phyloP scores from a whole-genome alignment of 2,329 filamentous ascomycete genomes.

The Ascochyta koolunga region DNA sequence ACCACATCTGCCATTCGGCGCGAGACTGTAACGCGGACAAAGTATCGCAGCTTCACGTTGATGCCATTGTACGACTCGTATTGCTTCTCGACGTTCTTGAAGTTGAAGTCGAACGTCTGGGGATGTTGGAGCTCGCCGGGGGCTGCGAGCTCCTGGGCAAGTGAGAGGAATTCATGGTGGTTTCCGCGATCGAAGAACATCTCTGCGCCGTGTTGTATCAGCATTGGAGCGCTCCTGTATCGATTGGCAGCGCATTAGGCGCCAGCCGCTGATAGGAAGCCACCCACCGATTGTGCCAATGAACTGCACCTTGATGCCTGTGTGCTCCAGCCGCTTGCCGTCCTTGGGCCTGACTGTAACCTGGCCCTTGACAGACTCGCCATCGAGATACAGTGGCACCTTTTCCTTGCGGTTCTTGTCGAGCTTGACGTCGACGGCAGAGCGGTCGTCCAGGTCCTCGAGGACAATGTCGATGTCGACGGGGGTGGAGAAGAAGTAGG shows the following conservation, averaged over 20 bases:
- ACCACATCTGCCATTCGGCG: constrained; percentile 97
- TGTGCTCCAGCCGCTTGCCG: constrained; percentile 96
- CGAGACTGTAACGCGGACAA: constrained; percentile 94
- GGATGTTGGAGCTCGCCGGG: constrained; percentile 98
- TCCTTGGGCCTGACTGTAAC: constrained; percentile 97
- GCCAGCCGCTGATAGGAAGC: neutral
- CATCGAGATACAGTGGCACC: constrained; percentile 95
- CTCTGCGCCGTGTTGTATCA: constrained; percentile 60
- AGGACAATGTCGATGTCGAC: constrained; percentile 99
- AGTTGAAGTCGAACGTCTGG: constrained; percentile 98
- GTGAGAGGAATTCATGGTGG: constrained; percentile 97
- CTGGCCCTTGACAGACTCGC: constrained; percentile 95
- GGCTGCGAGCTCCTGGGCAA: constrained; percentile 94
- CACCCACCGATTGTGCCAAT: constrained; percentile 91
- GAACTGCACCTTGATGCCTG: constrained; percentile 99
- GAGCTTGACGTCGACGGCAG: constrained; percentile 96
- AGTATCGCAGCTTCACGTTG: constrained; percentile 99
- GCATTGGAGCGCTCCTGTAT: constrained; percentile 2
- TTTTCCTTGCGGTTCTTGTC: constrained; percentile 98
- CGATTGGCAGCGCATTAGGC: neutral
- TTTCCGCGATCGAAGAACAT: constrained; percentile 99
- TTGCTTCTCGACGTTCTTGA: constrained; percentile 99
- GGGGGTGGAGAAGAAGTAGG: constrained; percentile 91
- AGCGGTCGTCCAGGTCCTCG: constrained; percentile 89
- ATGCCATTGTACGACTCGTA: constrained; percentile 99